phyloP scores from a whole-genome alignment of 768 basidiomycete genomes.

The Suillus brevipes region DNA sequence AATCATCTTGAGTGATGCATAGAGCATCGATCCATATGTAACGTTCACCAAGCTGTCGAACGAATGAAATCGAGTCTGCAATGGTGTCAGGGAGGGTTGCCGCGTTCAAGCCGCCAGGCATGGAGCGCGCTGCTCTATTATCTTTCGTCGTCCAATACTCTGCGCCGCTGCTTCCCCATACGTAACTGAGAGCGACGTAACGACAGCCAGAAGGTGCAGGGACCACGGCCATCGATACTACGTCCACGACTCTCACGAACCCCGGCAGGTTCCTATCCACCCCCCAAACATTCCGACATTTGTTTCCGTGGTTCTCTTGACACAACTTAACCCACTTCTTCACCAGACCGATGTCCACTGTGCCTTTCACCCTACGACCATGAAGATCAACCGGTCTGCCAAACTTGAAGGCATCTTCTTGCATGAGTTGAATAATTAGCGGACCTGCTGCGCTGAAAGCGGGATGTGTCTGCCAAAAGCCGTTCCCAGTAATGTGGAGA shows the following conservation, averaged over 20 bases:
- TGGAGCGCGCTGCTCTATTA: background rate
- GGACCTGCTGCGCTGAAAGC: background rate
- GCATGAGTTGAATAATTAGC: constrained; percentile 1
- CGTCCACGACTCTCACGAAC: constrained; percentile 9
- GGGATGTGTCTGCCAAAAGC: background rate
- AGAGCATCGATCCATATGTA: constrained; percentile 28
- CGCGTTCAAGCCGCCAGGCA: constrained; percentile 9
- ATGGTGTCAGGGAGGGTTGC: constrained; percentile 20
- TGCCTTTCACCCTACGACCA: constrained; percentile 8
- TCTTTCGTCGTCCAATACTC: constrained; percentile 8
- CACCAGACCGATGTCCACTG: constrained; percentile 4
- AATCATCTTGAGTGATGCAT: constrained; percentile 25
- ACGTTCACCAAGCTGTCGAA: constrained; percentile 20
- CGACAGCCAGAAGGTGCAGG: constrained; percentile 7
- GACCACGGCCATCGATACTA: constrained; percentile 8
- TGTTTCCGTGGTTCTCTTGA: background rate
- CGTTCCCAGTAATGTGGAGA: background rate
- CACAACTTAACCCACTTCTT: constrained; percentile 11
- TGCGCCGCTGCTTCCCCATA: constrained; percentile 5
- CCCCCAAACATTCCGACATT: constrained; percentile 7
- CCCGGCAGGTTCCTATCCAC: constrained; percentile 3
- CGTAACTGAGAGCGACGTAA: constrained; percentile 9
- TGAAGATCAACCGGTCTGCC: constrained; percentile 4
- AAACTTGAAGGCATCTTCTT: constrained; percentile 11
- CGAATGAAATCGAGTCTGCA: constrained; percentile 20